Base-by-base conservation (phyloP, 2,329 filamentous ascomycete genomes). In the Juglanconis sp. region DNA sequence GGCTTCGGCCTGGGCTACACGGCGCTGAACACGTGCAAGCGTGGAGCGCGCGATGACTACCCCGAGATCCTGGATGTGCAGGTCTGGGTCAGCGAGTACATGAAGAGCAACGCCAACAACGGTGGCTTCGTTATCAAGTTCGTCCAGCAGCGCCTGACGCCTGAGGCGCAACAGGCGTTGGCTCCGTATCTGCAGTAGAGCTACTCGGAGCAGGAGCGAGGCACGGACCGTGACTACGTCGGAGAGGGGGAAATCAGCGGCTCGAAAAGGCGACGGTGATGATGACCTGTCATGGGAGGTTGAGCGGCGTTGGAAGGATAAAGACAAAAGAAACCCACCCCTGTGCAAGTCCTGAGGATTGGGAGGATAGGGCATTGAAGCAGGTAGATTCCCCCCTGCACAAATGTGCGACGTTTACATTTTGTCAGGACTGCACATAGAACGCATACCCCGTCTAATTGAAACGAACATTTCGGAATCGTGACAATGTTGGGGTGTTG, bases 1-100 rank as follows among this genome's bases (percentile, higher is more conserved):
- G 89, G 91, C 34, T 99, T 99, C 70, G 95, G 95, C 32, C 87
- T 97, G 65, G 94, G 92, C 8, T 99, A 96, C 76, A 98, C 95
- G 0, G 88, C 91, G 36, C 83, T 99, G 64, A 96, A 94, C 77
- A 97, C 94, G 0, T 95, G 94, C 78, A 91, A 89, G 72, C 87
- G 87, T 61, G 79, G 85, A 4, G 77, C 84, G 1, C 82, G 81
- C 55, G 95, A 98, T 72, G 89, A 93, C 24, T 98, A 92, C 79
- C 89, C 93, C 0, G 90, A 97, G 63, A 87, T 96, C 13, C 83
- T 85, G 5, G 88, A 92, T 57, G 90, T 92, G 62, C 79, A 92
- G 56, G 89, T 89, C 72, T 99, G 94, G 94, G 93, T 96, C 31
- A 78, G 89, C 59, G 78, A 83, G 65, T 92, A 91, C 71, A 78